A percentile compares a stretch with the other conserved stretches of the same genome.
phyloP scores from a whole-genome alignment of 139 green algal species.

The Eudorina sp. region DNA sequence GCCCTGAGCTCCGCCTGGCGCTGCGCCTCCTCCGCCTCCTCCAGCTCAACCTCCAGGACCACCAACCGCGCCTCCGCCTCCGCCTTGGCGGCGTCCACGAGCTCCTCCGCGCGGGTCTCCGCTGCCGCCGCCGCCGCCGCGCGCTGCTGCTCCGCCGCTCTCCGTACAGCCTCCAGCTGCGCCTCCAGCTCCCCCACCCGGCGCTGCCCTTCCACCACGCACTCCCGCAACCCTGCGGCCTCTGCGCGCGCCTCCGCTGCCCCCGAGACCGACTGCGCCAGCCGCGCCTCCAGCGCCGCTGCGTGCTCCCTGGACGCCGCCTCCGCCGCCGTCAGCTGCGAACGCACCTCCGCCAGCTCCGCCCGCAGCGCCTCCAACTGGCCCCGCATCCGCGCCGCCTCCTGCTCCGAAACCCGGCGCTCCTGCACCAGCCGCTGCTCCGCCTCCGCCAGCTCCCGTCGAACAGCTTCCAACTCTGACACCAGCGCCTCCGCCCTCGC shows the following conservation, averaged over 20 bases:
- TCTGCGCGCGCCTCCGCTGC: background rate
- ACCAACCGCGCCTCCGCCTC: background rate
- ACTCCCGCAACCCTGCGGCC: background rate
- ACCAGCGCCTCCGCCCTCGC: background rate
- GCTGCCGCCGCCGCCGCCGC: background rate
- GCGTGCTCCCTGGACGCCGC: background rate
- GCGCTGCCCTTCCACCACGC: background rate
- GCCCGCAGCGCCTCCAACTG: background rate
- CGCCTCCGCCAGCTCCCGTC: background rate
- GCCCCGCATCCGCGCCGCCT: background rate
- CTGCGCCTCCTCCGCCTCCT: background rate
- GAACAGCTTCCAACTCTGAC: slow-evolving; percentile 2
- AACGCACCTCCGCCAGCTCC: background rate
- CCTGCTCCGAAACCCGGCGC: background rate
- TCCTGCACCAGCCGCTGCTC: slow-evolving; percentile 9
- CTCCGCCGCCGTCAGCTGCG: background rate
- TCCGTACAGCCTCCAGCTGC: background rate
- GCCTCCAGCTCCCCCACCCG: background rate
- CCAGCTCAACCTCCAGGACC: too few species aligned
- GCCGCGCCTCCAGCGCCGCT: background rate
- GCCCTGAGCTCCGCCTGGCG: background rate
- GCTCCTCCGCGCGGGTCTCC: background rate
- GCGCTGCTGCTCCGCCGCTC: background rate
- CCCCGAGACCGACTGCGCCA: background rate
- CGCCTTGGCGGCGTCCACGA: background rate